These are phyloP conservation scores for Blastocystis sp. DNA, from an alignment of 352 stramenopile species.

Conservation along the genomic window DNA sequence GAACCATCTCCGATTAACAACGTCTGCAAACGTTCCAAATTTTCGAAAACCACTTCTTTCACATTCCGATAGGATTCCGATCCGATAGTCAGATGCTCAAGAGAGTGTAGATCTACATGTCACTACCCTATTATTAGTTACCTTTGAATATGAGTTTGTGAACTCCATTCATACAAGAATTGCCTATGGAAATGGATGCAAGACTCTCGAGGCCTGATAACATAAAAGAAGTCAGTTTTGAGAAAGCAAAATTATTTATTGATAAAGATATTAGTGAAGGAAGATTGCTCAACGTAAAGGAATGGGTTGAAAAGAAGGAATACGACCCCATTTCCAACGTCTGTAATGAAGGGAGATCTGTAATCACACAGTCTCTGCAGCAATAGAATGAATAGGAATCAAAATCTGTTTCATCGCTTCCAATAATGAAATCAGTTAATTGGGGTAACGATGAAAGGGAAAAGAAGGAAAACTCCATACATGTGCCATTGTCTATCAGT, in stretches of 20 bases:
- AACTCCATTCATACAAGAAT: slow-evolving; percentile 5
- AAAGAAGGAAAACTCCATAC: slow-evolving; percentile 26
- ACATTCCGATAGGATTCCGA: background rate
- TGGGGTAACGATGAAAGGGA: background rate
- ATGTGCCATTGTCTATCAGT: slow-evolving; percentile 40
- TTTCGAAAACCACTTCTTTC: background rate
- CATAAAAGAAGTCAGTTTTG: background rate
- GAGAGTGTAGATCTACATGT: background rate
- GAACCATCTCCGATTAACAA: slow-evolving; percentile 10
- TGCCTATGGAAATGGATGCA: background rate
- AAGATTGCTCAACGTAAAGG: background rate
- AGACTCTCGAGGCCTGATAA: background rate
- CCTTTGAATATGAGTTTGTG: background rate
- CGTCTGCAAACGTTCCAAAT: background rate
- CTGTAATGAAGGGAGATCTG: background rate
- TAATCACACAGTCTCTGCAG: background rate
- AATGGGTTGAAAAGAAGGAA: background rate
- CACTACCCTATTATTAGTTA: background rate
- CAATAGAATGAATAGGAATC: slow-evolving; percentile 64
- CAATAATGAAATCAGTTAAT: slow-evolving; percentile 49
- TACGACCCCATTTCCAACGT: slow-evolving; percentile 26
- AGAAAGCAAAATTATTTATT: background rate
- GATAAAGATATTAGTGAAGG: slow-evolving; percentile 45
- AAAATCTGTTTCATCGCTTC: slow-evolving; percentile 33
- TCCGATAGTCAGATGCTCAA: slow-evolving; percentile 16